These are phyloP conservation scores for Protea cynaroides DNA, from an alignment of 164 flowering plant genomes.

Conservation along the genomic window DNA sequence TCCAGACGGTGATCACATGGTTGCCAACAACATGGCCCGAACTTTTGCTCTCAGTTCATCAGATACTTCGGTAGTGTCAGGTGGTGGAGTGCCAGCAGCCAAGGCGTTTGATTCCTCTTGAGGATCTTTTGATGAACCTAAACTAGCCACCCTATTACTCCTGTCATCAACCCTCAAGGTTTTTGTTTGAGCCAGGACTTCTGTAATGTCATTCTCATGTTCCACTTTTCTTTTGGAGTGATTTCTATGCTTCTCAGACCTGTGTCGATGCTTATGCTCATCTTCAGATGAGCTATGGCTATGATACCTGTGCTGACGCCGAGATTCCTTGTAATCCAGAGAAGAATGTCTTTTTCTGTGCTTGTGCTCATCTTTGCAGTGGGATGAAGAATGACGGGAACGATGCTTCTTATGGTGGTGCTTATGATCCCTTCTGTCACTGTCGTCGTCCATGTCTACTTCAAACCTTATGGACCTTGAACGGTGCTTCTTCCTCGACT, in stretches of 20 bases:
- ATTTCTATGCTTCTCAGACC: slow-evolving; percentile 22
- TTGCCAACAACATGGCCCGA: slow-evolving; percentile 82
- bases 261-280: slow-evolving; percentile 25
- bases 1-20: slow-evolving; percentile 26
- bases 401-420: slow-evolving; percentile 46
- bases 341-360: slow-evolving; percentile 44
- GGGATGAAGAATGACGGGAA: slow-evolving; percentile 41
- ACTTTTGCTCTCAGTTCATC: slow-evolving; percentile 85
- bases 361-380: slow-evolving; percentile 38
- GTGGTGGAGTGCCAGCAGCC: slow-evolving; percentile 17
- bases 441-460: slow-evolving; percentile 19
- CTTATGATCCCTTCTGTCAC: slow-evolving; percentile 29
- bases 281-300: slow-evolving; percentile 39
- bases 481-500: slow-evolving; percentile 38
- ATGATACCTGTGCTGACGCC: slow-evolving; percentile 26
- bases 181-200: slow-evolving; percentile 26
- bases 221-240: slow-evolving; percentile 29
- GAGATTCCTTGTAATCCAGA: slow-evolving; percentile 31
- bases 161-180: slow-evolving; percentile 19
- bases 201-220: slow-evolving; percentile 51
- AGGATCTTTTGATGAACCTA: slow-evolving; percentile 21
- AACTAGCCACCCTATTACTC: slow-evolving; percentile 32
- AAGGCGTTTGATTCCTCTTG: slow-evolving; percentile 25
- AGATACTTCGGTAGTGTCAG: slow-evolving; percentile 46
- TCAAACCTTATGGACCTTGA: slow-evolving; percentile 37